Evolutionary conservation across 495 filamentous ascomycete genomes (phyloP).

Genomic region (Penicillium mononematosum): DNA sequence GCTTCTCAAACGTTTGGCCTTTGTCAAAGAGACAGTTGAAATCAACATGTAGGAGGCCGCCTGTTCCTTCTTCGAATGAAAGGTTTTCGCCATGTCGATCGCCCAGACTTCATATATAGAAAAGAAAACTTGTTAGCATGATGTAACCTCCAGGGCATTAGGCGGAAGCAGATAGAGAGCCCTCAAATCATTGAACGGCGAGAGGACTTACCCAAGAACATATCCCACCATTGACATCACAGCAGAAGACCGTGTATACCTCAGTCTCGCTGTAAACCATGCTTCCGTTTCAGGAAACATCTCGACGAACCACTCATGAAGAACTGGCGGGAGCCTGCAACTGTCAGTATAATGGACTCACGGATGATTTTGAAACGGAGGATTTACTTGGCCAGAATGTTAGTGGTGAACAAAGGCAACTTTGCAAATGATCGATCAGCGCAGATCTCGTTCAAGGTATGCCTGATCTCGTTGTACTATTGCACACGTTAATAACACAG

Average conservation of each 20-base stretch:
- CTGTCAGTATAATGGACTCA: constrained; percentile 14
- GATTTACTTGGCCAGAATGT: constrained; percentile 52
- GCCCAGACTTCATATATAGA: constrained; percentile 58
- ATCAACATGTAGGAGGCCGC: constrained; percentile 94
- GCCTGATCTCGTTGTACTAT: constrained; percentile 59
- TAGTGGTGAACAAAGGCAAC: constrained; percentile 65
- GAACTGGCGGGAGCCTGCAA: constrained; percentile 69
- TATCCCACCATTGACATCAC: constrained; percentile 98
- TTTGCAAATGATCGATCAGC: constrained; percentile 46
- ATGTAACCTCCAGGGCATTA: not conserved
- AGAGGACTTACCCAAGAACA: constrained; percentile 65
- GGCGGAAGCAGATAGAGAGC: not conserved
- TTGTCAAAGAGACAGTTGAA: constrained; percentile 99
- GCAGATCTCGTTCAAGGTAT: constrained; percentile 57
- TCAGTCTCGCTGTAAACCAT: constrained; percentile 89
- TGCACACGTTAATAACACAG: constrained; percentile 10
- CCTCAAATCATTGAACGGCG: not conserved
- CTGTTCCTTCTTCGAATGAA: constrained; percentile 88
- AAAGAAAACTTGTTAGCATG: constrained; percentile 10
- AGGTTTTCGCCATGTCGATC: constrained; percentile 99
- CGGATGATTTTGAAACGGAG: not conserved
- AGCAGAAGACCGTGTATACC: constrained; percentile 88
- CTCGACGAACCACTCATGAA: constrained; percentile 92
- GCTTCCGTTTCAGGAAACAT: constrained; percentile 88
- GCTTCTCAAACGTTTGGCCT: constrained; percentile 90